Percentiles rank a stretch among this genome's conserved stretches.
Evolutionary conservation across 2,329 filamentous ascomycete genomes (phyloP).

Genomic region (Diaporthe aspalathi): DNA sequence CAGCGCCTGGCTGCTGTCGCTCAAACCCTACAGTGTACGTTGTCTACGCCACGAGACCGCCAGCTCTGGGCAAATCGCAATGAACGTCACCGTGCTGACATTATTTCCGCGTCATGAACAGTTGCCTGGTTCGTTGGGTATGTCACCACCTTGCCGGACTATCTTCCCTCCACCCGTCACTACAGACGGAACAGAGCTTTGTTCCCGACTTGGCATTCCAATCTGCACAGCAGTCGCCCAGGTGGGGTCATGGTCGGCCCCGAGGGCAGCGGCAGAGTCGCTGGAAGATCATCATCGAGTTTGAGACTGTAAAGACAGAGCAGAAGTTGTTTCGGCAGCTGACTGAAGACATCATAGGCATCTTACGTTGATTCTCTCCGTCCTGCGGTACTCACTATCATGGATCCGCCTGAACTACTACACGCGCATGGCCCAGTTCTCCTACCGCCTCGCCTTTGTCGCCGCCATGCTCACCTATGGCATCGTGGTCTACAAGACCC

Average conservation of each 20-base stretch:
- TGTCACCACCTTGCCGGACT: conserved; percentile 51
- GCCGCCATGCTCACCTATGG: conserved; percentile 93
- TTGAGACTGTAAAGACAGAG: conserved; percentile 35
- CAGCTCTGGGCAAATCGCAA: background rate
- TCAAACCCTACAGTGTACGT: conserved; percentile 91
- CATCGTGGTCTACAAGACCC: conserved; percentile 98
- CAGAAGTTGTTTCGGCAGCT: conserved; percentile 10
- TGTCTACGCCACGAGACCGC: conserved; percentile 45
- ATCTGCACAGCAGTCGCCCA: background rate
- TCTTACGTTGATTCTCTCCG: conserved; percentile 84
- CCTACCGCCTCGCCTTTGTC: conserved; percentile 91
- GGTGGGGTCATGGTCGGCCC: background rate
- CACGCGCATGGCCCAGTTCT: conserved; percentile 79
- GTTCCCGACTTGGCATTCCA: background rate
- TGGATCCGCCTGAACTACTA: conserved; percentile 92
- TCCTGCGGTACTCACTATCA: conserved; percentile 84
- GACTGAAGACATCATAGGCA: conserved; percentile 67
- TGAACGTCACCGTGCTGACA: conserved; percentile 50
- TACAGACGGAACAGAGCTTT: conserved; percentile 28
- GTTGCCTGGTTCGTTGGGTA: conserved; percentile 87
- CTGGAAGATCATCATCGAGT: background rate
- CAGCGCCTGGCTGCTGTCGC: conserved; percentile 83
- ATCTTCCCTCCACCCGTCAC: conserved; percentile 38
- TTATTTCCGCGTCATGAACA: conserved; percentile 49
- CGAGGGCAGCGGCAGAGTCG: background rate